A percentile compares a stretch with the other conserved stretches of the same genome.
phyloP scores from a whole-genome alignment of 2,329 filamentous ascomycete genomes.

The Fusarium torulosum region DNA sequence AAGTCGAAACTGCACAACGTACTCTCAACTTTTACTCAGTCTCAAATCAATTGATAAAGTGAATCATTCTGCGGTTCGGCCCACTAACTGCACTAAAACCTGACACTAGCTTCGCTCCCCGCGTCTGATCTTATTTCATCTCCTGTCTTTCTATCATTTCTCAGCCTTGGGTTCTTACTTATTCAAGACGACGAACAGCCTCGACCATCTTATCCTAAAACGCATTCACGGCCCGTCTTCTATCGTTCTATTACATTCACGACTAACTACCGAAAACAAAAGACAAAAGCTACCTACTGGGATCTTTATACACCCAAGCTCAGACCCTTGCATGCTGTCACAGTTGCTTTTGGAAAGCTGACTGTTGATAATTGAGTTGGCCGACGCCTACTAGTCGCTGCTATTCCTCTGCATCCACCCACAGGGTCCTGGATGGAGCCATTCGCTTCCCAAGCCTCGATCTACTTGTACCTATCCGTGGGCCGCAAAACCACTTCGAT shows the following conservation, averaged over 20 bases:
- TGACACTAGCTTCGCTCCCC: conserved; percentile 47
- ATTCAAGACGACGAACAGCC: conserved; percentile 8
- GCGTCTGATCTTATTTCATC: conserved; percentile 44
- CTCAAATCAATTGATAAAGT: conserved; percentile 20
- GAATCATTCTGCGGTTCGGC: conserved; percentile 41
- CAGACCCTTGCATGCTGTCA: conserved; percentile 21
- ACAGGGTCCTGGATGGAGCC: conserved; percentile 47
- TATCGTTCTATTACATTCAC: background rate
- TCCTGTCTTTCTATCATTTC: conserved; percentile 10
- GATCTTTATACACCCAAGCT: background rate
- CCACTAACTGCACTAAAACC: conserved; percentile 43
- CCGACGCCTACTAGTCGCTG: conserved; percentile 18
- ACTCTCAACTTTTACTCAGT: conserved; percentile 3
- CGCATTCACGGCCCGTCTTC: background rate
- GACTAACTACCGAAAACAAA: background rate
- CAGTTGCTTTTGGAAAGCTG: conserved; percentile 25
- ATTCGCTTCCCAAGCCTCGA: conserved; percentile 46
- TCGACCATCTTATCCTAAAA: background rate
- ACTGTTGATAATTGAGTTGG: conserved; percentile 19
- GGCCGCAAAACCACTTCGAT: conserved; percentile 48
- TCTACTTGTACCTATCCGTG: conserved; percentile 37
- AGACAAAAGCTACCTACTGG: background rate
- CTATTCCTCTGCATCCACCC: conserved; percentile 34
- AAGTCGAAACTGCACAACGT: background rate
- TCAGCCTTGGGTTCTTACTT: conserved; percentile 1